Evolutionary conservation across 306 rosid species (phyloP).

Genomic region (Cucurbita pepo): DNA sequence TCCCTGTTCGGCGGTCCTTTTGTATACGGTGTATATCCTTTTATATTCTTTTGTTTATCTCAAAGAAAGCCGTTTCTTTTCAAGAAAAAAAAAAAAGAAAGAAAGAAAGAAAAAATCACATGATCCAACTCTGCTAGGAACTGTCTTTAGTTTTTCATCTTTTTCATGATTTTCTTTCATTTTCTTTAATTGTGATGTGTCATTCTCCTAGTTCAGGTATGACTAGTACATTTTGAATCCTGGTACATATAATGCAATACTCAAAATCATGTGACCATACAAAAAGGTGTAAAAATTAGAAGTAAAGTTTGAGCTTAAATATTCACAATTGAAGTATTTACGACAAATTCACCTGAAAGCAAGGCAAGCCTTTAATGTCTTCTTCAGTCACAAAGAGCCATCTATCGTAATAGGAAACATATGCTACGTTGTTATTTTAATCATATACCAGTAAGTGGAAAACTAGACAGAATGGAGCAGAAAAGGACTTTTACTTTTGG

Average conservation of each 20-base stretch:
- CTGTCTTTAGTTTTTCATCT: not conserved
- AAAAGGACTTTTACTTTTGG: constrained; percentile 40
- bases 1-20: not conserved
- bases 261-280: not conserved
- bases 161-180: not conserved
- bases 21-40: not conserved
- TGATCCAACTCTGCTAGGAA: not conserved
- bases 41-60: not conserved
- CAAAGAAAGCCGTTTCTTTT: not conserved
- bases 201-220: not conserved
- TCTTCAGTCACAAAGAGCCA: constrained; percentile 89
- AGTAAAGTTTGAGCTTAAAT: constrained; percentile 1
- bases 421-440: not conserved
- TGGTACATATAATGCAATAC: not conserved
- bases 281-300: constrained; percentile 6
- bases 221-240: not conserved
- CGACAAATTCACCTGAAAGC: constrained; percentile 49
- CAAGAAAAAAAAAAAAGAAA: not conserved
- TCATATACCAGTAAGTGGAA: not conserved
- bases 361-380: constrained; percentile 70
- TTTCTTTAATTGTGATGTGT: not conserved
- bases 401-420: constrained; percentile 22
- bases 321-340: not conserved
- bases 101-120: not conserved
- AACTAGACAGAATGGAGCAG: constrained; percentile 7